Evolutionary conservation across 2,329 filamentous ascomycete genomes (phyloP), one percentile per base, ranked within the genome.

Genomic region (Cladosporium austrohemisphaericum): DNA sequence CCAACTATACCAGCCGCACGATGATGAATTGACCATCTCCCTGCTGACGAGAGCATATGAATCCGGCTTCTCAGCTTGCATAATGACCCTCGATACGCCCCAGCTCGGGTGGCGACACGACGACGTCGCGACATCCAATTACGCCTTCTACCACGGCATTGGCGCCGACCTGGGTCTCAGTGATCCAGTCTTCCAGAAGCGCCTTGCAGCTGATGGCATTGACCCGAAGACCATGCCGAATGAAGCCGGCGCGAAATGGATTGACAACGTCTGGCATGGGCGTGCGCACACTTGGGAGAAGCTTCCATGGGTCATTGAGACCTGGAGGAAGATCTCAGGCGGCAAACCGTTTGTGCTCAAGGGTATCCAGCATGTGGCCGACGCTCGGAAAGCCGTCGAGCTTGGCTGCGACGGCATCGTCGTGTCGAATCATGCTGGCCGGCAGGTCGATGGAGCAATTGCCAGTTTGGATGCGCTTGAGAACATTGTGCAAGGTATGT

Each of bases 381-480:
- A 89, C 64, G 84, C 84, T 11, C 70, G 74, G 45, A 74, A 71
- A 56, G 81, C 81, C 2, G 73, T 82, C 28, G 74, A 84, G 44
- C 60, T 74, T 10, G 83, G 81, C 0, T 77, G 79, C 3, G 79
- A 88, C 55, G 85, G 80, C 0, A 85, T 89, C 40, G 75, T 88
- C 1, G 71, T 88, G 1, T 80, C 76, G 11, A 89, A 89, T 57
- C 85, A 89, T 62, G 85, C 84, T 1, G 85, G 85, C 0, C 66
- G 85, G 16, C 79, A 84, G 63, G 77, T 83, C 2, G 80, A 83
- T 56, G 80, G 80, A 0, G 79, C 80, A 2, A 70, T 79, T 49
- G 79, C 75, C 10, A 79, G 75, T 58, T 62, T 84, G 43, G 80
- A 84, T 60, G 78, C 78, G 1, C 57, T 83, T 54, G 78, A 83